A percentile compares a stretch with the other conserved stretches of the same genome.
These are phyloP conservation scores for Podospora sp. DNA, from an alignment of 495 filamentous ascomycete genomes.

Conservation along the genomic window DNA sequence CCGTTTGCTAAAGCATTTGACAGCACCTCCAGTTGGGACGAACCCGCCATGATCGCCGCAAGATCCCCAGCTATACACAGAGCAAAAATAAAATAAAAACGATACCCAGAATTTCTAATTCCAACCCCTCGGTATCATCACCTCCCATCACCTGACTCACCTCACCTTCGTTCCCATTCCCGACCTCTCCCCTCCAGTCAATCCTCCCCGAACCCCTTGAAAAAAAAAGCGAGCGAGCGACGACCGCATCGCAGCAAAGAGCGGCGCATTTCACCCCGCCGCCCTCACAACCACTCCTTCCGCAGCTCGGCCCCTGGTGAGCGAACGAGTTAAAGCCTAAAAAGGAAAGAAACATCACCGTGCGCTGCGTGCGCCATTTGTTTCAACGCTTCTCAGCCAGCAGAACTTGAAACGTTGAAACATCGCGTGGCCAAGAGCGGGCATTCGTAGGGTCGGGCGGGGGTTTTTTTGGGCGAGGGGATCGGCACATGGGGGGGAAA, in stretches of 20 bases:
- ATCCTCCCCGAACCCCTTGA: no score
- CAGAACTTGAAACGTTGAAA: background rate
- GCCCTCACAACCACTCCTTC: no score
- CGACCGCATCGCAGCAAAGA: no score
- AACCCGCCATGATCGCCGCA: background rate
- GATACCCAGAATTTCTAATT: background rate
- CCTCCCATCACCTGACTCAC: no score
- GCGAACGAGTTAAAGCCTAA: background rate
- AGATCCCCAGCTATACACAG: background rate
- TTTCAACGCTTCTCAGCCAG: background rate
- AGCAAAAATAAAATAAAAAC: background rate
- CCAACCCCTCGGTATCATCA: background rate
- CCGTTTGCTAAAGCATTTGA: background rate
- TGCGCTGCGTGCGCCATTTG: background rate
- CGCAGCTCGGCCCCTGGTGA: no score
- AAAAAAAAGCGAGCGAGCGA: no score
- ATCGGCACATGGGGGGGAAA: no score
- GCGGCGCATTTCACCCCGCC: no score
- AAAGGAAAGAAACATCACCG: background rate
- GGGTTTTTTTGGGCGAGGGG: no score
- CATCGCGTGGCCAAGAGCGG: background rate
- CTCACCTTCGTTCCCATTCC: no score
- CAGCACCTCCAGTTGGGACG: background rate
- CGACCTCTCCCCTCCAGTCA: no score
- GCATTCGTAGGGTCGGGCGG: background rate